Conservation (phyloP, 192 early-diverging fungal genomes). For the Rhizoclosmatium globosum region DNA sequence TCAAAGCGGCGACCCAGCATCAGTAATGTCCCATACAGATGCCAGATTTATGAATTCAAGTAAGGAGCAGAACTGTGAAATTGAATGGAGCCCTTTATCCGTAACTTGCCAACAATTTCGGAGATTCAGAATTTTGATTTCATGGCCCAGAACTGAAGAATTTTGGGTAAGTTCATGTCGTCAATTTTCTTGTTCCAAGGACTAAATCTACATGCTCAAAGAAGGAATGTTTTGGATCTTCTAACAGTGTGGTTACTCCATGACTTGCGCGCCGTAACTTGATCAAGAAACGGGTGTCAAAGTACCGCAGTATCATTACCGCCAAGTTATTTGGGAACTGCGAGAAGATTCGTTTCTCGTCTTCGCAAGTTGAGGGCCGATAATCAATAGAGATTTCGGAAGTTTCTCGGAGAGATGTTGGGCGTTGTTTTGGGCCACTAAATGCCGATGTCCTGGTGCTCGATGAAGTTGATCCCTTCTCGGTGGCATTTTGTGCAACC, state of each 20-base stretch:
- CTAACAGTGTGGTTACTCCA: constrained; percentile 48
- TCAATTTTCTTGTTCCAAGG: constrained; percentile 68
- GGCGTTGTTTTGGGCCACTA: not conserved
- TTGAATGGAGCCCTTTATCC: constrained; percentile 59
- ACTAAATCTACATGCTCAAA: constrained; percentile 63
- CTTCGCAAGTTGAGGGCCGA: constrained; percentile 3
- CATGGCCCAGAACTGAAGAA: constrained; percentile 55
- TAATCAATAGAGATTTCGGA: constrained; percentile 35
- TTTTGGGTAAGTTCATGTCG: constrained; percentile 49
- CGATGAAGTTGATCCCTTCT: constrained; percentile 14
- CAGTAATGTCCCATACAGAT: constrained; percentile 78
- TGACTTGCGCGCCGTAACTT: constrained; percentile 55
- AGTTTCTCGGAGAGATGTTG: constrained; percentile 17
- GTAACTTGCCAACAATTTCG: constrained; percentile 77
- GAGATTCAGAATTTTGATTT: constrained; percentile 59
- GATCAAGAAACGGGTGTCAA: constrained; percentile 57
- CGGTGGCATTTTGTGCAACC: constrained; percentile 62
- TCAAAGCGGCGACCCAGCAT: constrained; percentile 63
- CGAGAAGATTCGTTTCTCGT: constrained; percentile 2
- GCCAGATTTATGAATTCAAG: constrained; percentile 64
- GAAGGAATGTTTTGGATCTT: constrained; percentile 51
- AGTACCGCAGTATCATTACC: constrained; percentile 45
- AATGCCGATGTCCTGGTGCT: not conserved
- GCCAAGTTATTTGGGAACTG: constrained; percentile 7
- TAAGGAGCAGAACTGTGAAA: constrained; percentile 50